Conservation (phyloP, 2,329 filamentous ascomycete genomes). For the Botrytis squamosa region DNA sequence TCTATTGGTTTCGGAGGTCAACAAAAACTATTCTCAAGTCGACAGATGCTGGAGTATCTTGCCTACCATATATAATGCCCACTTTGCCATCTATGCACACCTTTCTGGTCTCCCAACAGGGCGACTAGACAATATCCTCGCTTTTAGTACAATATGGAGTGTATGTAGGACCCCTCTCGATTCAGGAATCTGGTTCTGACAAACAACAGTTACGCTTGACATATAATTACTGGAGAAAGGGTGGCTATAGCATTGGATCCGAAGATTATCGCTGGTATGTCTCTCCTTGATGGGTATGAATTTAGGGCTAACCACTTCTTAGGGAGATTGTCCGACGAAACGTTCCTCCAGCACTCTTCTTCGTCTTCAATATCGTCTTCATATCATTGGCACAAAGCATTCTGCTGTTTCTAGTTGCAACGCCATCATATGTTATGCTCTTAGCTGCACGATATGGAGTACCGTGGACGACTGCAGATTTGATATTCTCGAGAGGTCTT, state of each 20-base stretch:
- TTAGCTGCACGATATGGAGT: slow-evolving; percentile 65
- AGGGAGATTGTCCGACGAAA: slow-evolving; percentile 70
- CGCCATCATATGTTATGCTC: slow-evolving; percentile 81
- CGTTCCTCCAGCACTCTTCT: slow-evolving; percentile 64
- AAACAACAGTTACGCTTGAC: slow-evolving; percentile 68
- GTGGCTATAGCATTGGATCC: slow-evolving; percentile 82
- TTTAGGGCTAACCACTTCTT: slow-evolving; percentile 16
- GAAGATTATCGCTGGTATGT: slow-evolving; percentile 88
- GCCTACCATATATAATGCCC: slow-evolving; percentile 80
- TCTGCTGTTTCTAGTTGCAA: slow-evolving; percentile 74
- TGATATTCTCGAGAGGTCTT: slow-evolving; percentile 54
- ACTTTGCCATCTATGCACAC: slow-evolving; percentile 82
- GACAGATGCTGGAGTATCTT: slow-evolving; percentile 90
- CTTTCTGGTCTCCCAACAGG: slow-evolving; percentile 67
- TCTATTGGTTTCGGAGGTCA: slow-evolving; percentile 76
- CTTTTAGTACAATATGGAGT: slow-evolving; percentile 75
- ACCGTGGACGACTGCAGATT: slow-evolving; percentile 53
- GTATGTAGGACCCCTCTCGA: slow-evolving; percentile 48
- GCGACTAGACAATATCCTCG: slow-evolving; percentile 69
- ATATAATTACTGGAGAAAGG: slow-evolving; percentile 95
- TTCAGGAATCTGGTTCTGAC: slow-evolving; percentile 19
- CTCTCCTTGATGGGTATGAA: background rate
- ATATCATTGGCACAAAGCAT: slow-evolving; percentile 82
- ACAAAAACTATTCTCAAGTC: slow-evolving; percentile 94
- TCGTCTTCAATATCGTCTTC: slow-evolving; percentile 85